Base-by-base conservation (phyloP, 768 basidiomycete genomes). In the Tricholomella constricta region DNA sequence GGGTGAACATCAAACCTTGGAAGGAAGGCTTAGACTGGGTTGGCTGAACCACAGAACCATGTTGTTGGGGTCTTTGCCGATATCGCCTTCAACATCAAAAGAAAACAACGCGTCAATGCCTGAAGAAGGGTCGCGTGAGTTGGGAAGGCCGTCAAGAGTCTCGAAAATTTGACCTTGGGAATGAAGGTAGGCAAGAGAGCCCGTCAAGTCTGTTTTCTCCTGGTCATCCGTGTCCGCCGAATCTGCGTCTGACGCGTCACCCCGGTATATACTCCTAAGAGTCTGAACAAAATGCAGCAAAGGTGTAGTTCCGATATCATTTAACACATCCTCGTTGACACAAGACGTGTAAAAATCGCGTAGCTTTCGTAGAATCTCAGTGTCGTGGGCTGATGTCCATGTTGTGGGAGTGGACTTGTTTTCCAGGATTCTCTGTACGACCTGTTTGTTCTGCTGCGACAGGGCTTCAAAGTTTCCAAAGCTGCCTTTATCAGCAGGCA, bases 21-120 rank as follows among this genome's bases (percentile, higher is more conserved):
- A 85, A 1, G 93, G 94, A 11, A 97, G 83, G 36, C 92, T 91
- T 12, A 96, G 75, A 7, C 70, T 73, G 2, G 89, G 81, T 65
- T 97, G 94, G 58, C 80, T 87, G 62, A 96, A 86, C 89, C 89
- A 94, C 12, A 94, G 75, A 0, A 80, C 79, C 85, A 96, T 93
- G 45, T 78, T 74, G 62, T 94, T 91, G 0, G 95, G 92, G 62
- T 97, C 92, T 5, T 83, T 77, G 7, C 87, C 92, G 20, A 84
- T 81, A 66, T 98, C 95, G 26, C 95, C 94, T 53, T 96, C 93
- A 52, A 95, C 79, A n/a, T 74, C 76, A 59, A 94, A 88, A n/a
- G 78, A 74, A 62, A 98, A 91, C 11, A 98, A 69, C 2, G 83
- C 88, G 17, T 81, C 80, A 54, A 96, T 80, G 38, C 86, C 94